Evolutionary conservation across 108 stramenopile species (phyloP).

Genomic region (Fragilaria crotonensis): DNA sequence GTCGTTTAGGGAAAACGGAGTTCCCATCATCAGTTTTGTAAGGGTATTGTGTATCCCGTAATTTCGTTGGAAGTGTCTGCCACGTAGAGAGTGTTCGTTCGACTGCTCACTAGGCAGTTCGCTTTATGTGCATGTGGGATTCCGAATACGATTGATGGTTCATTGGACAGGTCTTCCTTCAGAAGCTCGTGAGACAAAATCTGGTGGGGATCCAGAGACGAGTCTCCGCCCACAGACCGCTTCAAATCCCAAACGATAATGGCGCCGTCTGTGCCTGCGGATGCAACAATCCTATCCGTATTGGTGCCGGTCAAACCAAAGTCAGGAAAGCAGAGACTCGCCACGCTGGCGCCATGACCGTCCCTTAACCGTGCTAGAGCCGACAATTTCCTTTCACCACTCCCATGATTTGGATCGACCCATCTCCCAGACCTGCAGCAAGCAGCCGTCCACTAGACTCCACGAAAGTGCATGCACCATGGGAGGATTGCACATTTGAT

Average conservation of each 20-base stretch:
- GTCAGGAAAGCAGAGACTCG: slow-evolving; percentile 53
- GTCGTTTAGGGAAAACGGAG: not conserved
- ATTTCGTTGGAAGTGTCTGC: slow-evolving; percentile 73
- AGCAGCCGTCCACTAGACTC: slow-evolving; percentile 52
- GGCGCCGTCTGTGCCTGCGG: slow-evolving; percentile 62
- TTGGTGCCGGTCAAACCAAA: slow-evolving; percentile 25
- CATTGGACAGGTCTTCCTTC: slow-evolving; percentile 1
- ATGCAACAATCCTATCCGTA: slow-evolving; percentile 52
- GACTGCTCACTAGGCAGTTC: slow-evolving; percentile 45
- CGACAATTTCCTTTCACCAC: slow-evolving; percentile 10
- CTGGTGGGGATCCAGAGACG: slow-evolving; percentile 22
- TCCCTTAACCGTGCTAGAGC: slow-evolving; percentile 10
- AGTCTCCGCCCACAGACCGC: slow-evolving; percentile 19
- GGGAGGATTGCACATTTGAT: slow-evolving; percentile 82
- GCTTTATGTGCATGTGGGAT: slow-evolving; percentile 47
- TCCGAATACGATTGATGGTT: slow-evolving; percentile 29
- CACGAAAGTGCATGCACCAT: slow-evolving; percentile 70
- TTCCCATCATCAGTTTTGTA: slow-evolving; percentile 1
- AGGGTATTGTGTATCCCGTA: slow-evolving; percentile 48
- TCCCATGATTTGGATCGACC: slow-evolving; percentile 33
- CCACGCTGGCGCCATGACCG: slow-evolving; percentile 56
- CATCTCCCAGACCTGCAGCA: slow-evolving; percentile 73
- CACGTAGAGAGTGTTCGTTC: slow-evolving; percentile 43
- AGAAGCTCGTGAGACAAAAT: not conserved
- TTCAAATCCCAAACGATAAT: slow-evolving; percentile 75